Percentiles rank a stretch among this genome's conserved stretches.
Evolutionary conservation across 2,329 filamentous ascomycete genomes (phyloP).

Genomic region (Didymella lethalis): DNA sequence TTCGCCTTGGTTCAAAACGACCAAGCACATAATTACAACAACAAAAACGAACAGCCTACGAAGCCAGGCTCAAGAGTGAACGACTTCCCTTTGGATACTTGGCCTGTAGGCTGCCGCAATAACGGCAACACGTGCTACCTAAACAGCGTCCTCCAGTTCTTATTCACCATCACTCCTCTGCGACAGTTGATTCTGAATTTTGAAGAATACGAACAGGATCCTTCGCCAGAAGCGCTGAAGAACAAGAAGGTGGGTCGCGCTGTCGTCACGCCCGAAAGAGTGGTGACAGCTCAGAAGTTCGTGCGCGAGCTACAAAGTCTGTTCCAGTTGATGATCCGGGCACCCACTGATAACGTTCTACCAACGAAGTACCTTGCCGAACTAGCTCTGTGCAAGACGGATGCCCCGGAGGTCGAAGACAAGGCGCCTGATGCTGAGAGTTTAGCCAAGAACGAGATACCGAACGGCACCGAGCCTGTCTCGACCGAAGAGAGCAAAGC

Average conservation of each 20-base stretch:
- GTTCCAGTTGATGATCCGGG: conserved; percentile 74
- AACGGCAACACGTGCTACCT: conserved; percentile 98
- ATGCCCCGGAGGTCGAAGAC: conserved; percentile 47
- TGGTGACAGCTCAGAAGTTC: conserved; percentile 74
- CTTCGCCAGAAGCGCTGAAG: conserved; percentile 68
- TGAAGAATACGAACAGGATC: conserved; percentile 72
- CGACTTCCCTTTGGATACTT: conserved; percentile 54
- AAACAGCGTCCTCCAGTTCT: conserved; percentile 94
- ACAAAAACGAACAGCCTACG: conserved; percentile 20
- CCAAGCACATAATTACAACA: conserved; percentile 36
- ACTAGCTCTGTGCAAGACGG: conserved; percentile 73
- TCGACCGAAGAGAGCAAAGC: conserved; percentile 30
- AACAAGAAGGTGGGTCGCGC: conserved; percentile 78
- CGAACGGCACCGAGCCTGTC: conserved; percentile 56
- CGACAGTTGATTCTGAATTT: conserved; percentile 82
- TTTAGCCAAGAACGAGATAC: conserved; percentile 54
- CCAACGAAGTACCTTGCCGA: conserved; percentile 82
- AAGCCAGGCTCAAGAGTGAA: conserved; percentile 30
- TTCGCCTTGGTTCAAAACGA: conserved; percentile 55
- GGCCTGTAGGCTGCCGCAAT: conserved; percentile 87
- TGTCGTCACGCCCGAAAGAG: conserved; percentile 66
- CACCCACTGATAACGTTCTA: conserved; percentile 67
- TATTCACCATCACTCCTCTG: conserved; percentile 85
- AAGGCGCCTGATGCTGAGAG: conserved; percentile 54
- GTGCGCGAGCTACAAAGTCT: conserved; percentile 74